Percentiles rank a stretch among this genome's conserved stretches.
phyloP scores from a whole-genome alignment of 371 early-diverging fungal species.

The Mortierella sp. region DNA sequence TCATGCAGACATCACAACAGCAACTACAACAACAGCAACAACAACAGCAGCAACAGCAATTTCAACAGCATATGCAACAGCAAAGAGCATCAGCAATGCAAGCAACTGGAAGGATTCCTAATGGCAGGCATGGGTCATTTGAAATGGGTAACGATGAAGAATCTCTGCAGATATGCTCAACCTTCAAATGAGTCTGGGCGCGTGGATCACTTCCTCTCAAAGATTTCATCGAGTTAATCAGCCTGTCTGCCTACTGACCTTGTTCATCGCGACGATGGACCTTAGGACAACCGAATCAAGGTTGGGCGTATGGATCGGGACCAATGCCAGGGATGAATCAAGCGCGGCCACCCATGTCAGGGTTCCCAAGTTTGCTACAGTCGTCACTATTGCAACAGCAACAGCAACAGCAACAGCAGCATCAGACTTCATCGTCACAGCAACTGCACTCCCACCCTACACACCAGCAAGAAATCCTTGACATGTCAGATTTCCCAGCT shows the following conservation, averaged over 20 bases:
- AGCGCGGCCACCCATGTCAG: constrained; percentile 46
- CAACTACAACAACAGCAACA: constrained; percentile 22
- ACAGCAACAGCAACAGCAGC: constrained; percentile 43
- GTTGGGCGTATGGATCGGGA: constrained; percentile 54
- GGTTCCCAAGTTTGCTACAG: constrained; percentile 46
- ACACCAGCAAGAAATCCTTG: constrained; percentile 48
- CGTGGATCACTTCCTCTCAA: neutral
- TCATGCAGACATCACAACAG: constrained; percentile 50
- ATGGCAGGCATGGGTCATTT: constrained; percentile 50
- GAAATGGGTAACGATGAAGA: constrained; percentile 39
- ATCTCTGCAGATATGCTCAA: constrained; percentile 1
- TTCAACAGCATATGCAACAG: constrained; percentile 44
- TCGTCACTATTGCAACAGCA: constrained; percentile 40
- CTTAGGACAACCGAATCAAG: constrained; percentile 51
- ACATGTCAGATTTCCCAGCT: constrained; percentile 63
- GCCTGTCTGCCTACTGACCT: neutral
- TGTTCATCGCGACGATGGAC: constrained; percentile 2
- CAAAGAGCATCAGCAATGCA: constrained; percentile 47
- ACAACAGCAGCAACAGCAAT: constrained; percentile 42
- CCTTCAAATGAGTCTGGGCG: neutral
- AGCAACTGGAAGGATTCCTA: constrained; percentile 44
- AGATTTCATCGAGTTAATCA: neutral
- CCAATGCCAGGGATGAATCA: constrained; percentile 53
- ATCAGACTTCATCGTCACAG: constrained; percentile 24
- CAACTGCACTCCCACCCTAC: constrained; percentile 27